Base-by-base conservation (phyloP, 768 basidiomycete species). In the Albatrellus ellisii region DNA sequence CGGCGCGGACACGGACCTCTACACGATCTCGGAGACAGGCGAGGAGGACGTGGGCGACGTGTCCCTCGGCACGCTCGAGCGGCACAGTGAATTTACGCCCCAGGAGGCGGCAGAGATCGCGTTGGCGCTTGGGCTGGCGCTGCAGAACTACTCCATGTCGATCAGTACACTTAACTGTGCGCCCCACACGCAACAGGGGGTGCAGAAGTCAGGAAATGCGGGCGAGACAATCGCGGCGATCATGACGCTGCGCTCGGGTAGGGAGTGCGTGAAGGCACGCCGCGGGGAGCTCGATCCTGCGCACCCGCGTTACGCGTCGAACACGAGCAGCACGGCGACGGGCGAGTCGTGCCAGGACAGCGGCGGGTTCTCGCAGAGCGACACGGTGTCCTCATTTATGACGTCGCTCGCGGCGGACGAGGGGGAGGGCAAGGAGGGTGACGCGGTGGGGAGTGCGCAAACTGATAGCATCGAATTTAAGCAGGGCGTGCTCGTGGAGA, bases 91-190 rank as follows among this genome's bases (percentile, higher is more conserved):
- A 5, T 21, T 36, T 21, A 22, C 20, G 14, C 24, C 40, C 6
- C 27, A 41, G 18, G 40, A 41, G 29, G 40, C 25, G 28, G 40
- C 40, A 17, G 40, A 41, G 14, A 41, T 41, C 21, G 40, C 40
- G 24, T 31, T 31, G 12, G 40, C 40, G 2, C 40, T 41, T 4
- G 40, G 40, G 5, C 40, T 41, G 18, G 40, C 40, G 0, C 26
- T 41, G 10, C 40, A 41, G 28, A 29, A 29, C 10, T 41, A 41
- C 20, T 39, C 38, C 6, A 3, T 20, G 4, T 41, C 40, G 7
- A 15, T 31, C 18, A 41, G 40, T 31, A 41, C 40, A 10, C 27
- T 41, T 21, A 21, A 41, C 15, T 41, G 28, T 5, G 20, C 12
- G 14, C 40, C 27, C 4, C 12, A 4, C 0, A n/a, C 15, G 17